phyloP scores from a whole-genome alignment of 768 basidiomycete species.

The Cystofilobasidium bisporidii region DNA sequence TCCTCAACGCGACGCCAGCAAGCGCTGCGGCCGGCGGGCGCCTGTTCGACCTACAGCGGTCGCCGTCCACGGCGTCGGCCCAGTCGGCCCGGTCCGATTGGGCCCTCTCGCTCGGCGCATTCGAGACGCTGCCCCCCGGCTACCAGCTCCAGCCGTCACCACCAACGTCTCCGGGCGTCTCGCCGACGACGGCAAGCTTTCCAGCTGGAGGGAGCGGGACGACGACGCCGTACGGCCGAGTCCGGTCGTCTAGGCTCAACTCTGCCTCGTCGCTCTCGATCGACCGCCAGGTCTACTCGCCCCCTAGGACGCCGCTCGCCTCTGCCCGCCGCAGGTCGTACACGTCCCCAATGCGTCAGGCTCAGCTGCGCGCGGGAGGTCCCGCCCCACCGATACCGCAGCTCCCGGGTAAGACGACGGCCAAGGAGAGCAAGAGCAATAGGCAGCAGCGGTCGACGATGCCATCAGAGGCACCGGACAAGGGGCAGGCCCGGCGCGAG shows the following conservation, averaged over 20 bases:
- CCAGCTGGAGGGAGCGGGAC: conserved; percentile 5
- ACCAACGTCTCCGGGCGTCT: conserved; percentile 18
- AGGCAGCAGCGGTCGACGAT: not conserved
- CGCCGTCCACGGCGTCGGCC: not conserved
- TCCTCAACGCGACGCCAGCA: not conserved
- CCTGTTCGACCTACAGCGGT: not conserved
- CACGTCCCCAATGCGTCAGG: not conserved
- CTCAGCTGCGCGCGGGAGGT: not conserved
- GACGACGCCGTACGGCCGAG: not conserved
- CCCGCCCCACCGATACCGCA: not conserved
- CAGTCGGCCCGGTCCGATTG: conserved; percentile 11
- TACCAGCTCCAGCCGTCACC: conserved; percentile 23
- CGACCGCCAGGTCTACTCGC: not conserved
- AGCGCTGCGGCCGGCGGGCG: too few relatives aligned
- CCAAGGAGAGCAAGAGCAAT: not conserved
- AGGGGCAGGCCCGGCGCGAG: conserved; percentile 9
- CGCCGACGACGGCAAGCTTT: conserved; percentile 15
- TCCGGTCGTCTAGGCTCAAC: not conserved
- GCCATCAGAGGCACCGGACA: not conserved
- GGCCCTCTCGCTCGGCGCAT: conserved; percentile 22
- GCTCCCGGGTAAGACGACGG: too few relatives aligned
- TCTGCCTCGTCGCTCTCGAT: not conserved
- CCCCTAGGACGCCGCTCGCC: not conserved
- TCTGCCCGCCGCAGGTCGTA: not conserved
- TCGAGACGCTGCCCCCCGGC: conserved; percentile 19